Evolutionary conservation across 805 yeast species (phyloP).

Genomic region (Hermanozyma aechmeae): DNA sequence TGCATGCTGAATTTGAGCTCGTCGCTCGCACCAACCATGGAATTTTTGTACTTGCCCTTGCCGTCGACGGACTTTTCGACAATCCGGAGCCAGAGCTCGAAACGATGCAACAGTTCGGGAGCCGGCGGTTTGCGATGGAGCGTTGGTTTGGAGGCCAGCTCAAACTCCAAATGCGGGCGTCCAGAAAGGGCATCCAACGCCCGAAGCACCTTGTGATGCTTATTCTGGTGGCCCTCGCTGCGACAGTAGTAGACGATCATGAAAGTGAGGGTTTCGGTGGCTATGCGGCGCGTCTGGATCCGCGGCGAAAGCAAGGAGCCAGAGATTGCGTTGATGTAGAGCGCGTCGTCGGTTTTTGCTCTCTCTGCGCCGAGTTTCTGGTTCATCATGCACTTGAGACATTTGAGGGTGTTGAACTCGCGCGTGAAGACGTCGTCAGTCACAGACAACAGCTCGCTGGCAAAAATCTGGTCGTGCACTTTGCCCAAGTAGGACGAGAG

Average conservation of each 20-base stretch:
- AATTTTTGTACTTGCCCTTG: constrained; percentile 75
- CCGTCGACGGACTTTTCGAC: constrained; percentile 70
- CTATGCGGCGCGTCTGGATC: constrained; percentile 65
- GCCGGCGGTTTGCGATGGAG: constrained; percentile 28
- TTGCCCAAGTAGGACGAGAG: constrained; percentile 47
- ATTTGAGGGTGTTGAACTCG: constrained; percentile 69
- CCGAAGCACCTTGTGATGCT: constrained; percentile 49
- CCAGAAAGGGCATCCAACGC: constrained; percentile 39
- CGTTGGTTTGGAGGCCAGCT: constrained; percentile 20
- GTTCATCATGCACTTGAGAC: constrained; percentile 67
- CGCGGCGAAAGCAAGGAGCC: constrained; percentile 70
- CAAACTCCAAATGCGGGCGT: constrained; percentile 31
- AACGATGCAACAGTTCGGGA: constrained; percentile 34
- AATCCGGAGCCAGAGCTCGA: constrained; percentile 63
- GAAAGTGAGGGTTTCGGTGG: constrained; percentile 62
- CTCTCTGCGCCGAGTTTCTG: constrained; percentile 53
- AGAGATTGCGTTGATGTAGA: constrained; percentile 50
- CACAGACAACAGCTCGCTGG: constrained; percentile 19
- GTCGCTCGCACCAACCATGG: constrained; percentile 85
- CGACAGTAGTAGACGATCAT: constrained; percentile 32
- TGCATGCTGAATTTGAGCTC: constrained; percentile 42
- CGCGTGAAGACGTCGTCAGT: constrained; percentile 50
- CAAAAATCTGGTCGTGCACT: constrained; percentile 40
- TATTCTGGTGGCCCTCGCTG: constrained; percentile 20
- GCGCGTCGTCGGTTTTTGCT: constrained; percentile 34